Evolutionary conservation across 371 early-diverging fungal species (phyloP).

Genomic region (Blakeslea trispora): DNA sequence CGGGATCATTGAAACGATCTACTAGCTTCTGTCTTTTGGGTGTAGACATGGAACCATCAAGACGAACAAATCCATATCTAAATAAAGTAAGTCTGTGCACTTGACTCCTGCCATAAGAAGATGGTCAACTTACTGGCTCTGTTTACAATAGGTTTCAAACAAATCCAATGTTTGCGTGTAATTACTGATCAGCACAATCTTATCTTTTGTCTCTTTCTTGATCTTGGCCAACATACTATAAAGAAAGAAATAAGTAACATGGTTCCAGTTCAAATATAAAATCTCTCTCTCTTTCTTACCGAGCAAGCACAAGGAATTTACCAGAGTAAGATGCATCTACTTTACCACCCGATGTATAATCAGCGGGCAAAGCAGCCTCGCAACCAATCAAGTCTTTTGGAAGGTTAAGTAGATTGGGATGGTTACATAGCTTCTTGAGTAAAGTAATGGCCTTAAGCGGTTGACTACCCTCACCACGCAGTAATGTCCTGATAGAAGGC

Average conservation of each 20-base stretch:
- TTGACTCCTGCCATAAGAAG: not conserved
- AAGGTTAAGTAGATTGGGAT: constrained; percentile 80
- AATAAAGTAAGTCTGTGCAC: not conserved
- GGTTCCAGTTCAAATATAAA: not conserved
- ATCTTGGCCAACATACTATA: constrained; percentile 67
- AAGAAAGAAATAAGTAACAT: constrained; percentile 35
- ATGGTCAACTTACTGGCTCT: constrained; percentile 60
- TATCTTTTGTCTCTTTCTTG: constrained; percentile 80
- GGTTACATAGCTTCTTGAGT: constrained; percentile 95
- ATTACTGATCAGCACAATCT: constrained; percentile 96
- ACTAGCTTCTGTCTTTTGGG: constrained; percentile 91
- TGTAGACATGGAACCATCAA: constrained; percentile 94
- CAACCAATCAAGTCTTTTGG: constrained; percentile 72
- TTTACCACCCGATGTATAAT: constrained; percentile 34
- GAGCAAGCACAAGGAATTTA: constrained; percentile 85
- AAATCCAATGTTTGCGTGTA: constrained; percentile 97
- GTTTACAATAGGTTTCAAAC: constrained; percentile 85
- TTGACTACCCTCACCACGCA: constrained; percentile 64
- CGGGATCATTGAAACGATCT: constrained; percentile 92
- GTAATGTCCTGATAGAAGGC: constrained; percentile 71
- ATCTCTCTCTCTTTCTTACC: constrained; percentile 27
- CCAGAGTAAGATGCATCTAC: constrained; percentile 82
- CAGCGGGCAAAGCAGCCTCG: constrained; percentile 55
- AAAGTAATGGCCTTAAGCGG: constrained; percentile 88
- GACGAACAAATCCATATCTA: constrained; percentile 77